Evolutionary conservation across 1,139 yeast genomes (phyloP).

Genomic region (Suhomyces atakaporum): DNA sequence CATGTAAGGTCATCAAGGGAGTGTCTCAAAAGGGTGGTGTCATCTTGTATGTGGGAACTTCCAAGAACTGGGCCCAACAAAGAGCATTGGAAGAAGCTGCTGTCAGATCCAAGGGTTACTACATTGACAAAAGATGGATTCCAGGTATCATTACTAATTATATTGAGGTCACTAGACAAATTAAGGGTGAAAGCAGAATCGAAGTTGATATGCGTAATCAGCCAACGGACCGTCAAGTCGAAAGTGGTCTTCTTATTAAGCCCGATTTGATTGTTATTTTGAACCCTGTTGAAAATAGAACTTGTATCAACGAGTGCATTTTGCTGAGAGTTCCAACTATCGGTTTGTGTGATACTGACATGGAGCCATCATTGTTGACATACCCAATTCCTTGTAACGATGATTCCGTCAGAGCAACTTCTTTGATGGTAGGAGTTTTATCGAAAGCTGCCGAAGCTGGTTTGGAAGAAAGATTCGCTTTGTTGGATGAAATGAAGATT

Average conservation of each 20-base stretch:
- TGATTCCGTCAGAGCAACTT: slow-evolving; percentile 82
- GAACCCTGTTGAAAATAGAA: slow-evolving; percentile 87
- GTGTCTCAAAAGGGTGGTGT: slow-evolving; percentile 84
- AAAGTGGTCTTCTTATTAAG: slow-evolving; percentile 56
- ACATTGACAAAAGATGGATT: slow-evolving; percentile 85
- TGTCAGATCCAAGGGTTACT: slow-evolving; percentile 71
- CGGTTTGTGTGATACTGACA: slow-evolving; percentile 91
- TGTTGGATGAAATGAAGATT: slow-evolving; percentile 34
- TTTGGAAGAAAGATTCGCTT: slow-evolving; percentile 52
- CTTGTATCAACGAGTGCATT: slow-evolving; percentile 79
- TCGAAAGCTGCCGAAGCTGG: slow-evolving; percentile 87
- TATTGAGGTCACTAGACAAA: slow-evolving; percentile 72
- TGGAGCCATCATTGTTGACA: slow-evolving; percentile 85
- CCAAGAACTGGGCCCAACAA: slow-evolving; percentile 66
- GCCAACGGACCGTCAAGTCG: slow-evolving; percentile 59
- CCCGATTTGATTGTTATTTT: slow-evolving; percentile 87
- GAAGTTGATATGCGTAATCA: slow-evolving; percentile 42
- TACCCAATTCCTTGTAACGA: slow-evolving; percentile 97
- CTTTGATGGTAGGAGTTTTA: slow-evolving; percentile 77
- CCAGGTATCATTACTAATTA: slow-evolving; percentile 94
- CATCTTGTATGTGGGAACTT: slow-evolving; percentile 81
- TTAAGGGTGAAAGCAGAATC: slow-evolving; percentile 59
- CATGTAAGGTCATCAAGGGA: slow-evolving; percentile 76
- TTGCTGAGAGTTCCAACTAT: slow-evolving; percentile 86
- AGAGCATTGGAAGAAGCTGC: slow-evolving; percentile 82